Evolutionary conservation across 108 stramenopile species (phyloP), one percentile per base, ranked within the genome.

Genomic region (Epipyxis sp.): DNA sequence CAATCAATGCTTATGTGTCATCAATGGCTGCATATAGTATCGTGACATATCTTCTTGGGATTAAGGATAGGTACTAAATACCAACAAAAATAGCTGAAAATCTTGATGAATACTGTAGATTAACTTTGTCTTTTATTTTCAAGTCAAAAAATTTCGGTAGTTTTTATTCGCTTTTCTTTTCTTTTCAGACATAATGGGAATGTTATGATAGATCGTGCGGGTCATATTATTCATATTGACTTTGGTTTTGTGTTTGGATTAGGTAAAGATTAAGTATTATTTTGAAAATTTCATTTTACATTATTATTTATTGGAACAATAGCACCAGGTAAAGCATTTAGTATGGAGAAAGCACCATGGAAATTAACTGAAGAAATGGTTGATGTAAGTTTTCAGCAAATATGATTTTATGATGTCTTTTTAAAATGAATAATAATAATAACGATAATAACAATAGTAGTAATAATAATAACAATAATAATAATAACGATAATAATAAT

Each of bases 101-200:
- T n/a, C 25, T n/a, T n/a, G 25, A 57, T 57, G 25, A n/a, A n/a
- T n/a, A 57, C 54, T n/a, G 54, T 57, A n/a, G 25, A n/a, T n/a
- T n/a, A n/a, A 57, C 54, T n/a, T n/a, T 57, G 25, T 57, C n/a
- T 57, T 57, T n/a, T 57, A 57, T 57, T n/a, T n/a, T 57, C 25
- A 57, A 57, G 54, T n/a, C 54, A 57, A n/a, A n/a, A n/a, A n/a
- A n/a, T n/a, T n/a, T n/a, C n/a, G n/a, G n/a, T n/a, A n/a, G n/a
- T n/a, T n/a, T n/a, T n/a, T n/a, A n/a, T n/a, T n/a, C n/a, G n/a
- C n/a, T n/a, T n/a, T n/a, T n/a, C n/a, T n/a, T n/a, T n/a, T n/a
- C n/a, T n/a, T n/a, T n/a, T n/a, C n/a, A 91, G 98, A 1, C 98
- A 99, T 92, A 99, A 99, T 82, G 98, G 98, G 30, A 99, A 99